These are phyloP conservation scores for Rhododendron ferrugineum DNA, from an alignment of 148 eudicot species.

Conservation along the genomic window DNA sequence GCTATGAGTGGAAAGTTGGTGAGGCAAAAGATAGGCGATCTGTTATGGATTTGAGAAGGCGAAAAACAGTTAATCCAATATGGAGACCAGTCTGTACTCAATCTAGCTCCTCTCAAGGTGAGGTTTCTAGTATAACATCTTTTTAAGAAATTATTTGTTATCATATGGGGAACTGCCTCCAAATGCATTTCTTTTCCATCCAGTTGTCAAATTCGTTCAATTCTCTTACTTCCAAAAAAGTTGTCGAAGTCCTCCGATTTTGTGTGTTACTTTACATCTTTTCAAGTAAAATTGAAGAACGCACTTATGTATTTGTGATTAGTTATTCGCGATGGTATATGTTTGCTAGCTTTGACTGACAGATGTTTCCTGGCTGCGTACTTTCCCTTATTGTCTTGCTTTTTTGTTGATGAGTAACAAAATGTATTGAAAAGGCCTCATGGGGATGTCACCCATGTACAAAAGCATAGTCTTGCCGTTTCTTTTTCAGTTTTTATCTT, in stretches of 20 bases:
- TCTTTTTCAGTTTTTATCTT: background rate
- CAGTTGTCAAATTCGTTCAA: background rate
- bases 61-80: conserved; percentile 1
- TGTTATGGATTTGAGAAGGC: conserved; percentile 23
- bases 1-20: background rate
- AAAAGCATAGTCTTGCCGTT: background rate
- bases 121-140: background rate
- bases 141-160: background rate
- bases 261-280: conserved; percentile 11
- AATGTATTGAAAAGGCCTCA: background rate
- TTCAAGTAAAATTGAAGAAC: background rate
- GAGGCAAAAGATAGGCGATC: conserved; percentile 6
- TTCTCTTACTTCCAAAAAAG: background rate
- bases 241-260: background rate
- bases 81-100: conserved; percentile 28
- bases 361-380: background rate
- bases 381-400: background rate
- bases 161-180: background rate
- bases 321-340: background rate
- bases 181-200: background rate
- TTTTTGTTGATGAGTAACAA: background rate
- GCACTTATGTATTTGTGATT: background rate
- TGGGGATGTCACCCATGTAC: background rate
- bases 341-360: background rate
- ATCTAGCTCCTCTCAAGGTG: conserved; percentile 11